These are phyloP conservation scores for Clarireedia paspali DNA, from an alignment of 2,329 filamentous ascomycete species.

Conservation along the genomic window DNA sequence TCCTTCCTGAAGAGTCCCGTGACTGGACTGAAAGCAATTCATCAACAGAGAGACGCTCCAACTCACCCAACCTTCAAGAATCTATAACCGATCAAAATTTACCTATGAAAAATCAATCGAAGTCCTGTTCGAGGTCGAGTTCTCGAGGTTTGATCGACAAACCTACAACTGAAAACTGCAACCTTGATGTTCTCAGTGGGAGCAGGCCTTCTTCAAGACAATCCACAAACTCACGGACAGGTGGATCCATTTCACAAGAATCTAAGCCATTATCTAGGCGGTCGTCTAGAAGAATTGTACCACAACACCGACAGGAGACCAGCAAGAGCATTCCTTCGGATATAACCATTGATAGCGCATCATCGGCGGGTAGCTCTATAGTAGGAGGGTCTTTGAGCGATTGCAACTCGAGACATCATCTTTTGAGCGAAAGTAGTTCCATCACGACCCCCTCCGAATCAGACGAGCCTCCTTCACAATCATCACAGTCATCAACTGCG, in stretches of 20 bases:
- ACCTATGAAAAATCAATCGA: neutral
- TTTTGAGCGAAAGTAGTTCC: slow-evolving; percentile 3
- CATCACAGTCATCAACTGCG: slow-evolving; percentile 17
- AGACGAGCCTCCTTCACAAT: slow-evolving; percentile 13
- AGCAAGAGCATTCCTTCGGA: neutral
- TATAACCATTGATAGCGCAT: neutral
- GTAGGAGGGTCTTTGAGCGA: neutral
- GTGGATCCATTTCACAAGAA: neutral
- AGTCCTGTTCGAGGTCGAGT: neutral
- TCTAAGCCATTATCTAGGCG: neutral
- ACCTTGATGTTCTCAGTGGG: too few relatives aligned
- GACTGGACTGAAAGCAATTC: neutral
- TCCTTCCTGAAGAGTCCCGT: too few relatives aligned
- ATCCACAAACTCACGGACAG: neutral
- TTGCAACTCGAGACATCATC: neutral
- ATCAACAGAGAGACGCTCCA: neutral
- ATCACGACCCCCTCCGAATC: slow-evolving; percentile 7
- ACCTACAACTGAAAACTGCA: too few relatives aligned
- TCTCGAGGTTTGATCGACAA: neutral
- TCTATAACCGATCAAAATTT: too few relatives aligned
- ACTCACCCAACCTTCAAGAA: too few relatives aligned
- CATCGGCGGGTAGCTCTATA: neutral
- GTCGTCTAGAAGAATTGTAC: neutral
- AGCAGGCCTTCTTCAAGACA: neutral
- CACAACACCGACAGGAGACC: neutral